Evolutionary conservation across 106 monocot species (phyloP), one percentile per base, ranked within the genome.

Genomic region (Narthecium ossifragum): DNA sequence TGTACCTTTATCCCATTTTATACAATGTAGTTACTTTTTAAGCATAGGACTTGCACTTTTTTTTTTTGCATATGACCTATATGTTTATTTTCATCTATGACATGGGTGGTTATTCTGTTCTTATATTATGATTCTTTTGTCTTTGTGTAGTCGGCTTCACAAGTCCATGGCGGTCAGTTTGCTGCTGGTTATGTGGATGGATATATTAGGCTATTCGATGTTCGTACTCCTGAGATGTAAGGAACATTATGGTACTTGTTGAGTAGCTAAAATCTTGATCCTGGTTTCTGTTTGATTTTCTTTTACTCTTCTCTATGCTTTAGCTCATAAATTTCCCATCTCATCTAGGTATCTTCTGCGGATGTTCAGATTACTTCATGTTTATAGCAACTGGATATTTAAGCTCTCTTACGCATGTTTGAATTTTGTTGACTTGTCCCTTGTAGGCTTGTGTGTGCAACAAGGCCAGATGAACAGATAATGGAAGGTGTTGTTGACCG

Each of bases 181-280:
- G 70, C 77, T 25, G 70, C 80, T 43, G 85, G 85, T 60, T 85
- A 59, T 68, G 60, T 70, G 18, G 86, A 94, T 83, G 94, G 86
- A 0, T 83, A 72, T 46, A 66, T 94, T 27, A 85, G 82, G 64
- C 68, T 94, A 73, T 94, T 78, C 71, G 94, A 94, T 53, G 53
- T 94, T 29, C 90, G 94, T 36, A 63, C 70, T 55, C 82, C 94
- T 51, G 77, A 83, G 12, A 79, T 73, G 94, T 94, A 73, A 80
- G 82, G 49, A 17, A 13, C 43, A 4, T 43, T 3, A 13, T 43
- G 14, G 4, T 13, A 13, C 43, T 43, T 7, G 43, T 18, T 43
- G 43, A 13, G 18, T 43, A n/a, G n/a, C n/a, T n/a, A n/a, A n/a
- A n/a, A n/a, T n/a, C n/a, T n/a, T n/a, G n/a, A n/a, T n/a, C n/a